Conservation (phyloP, 1,139 yeast species). For the Hansenula lynferdii region DNA sequence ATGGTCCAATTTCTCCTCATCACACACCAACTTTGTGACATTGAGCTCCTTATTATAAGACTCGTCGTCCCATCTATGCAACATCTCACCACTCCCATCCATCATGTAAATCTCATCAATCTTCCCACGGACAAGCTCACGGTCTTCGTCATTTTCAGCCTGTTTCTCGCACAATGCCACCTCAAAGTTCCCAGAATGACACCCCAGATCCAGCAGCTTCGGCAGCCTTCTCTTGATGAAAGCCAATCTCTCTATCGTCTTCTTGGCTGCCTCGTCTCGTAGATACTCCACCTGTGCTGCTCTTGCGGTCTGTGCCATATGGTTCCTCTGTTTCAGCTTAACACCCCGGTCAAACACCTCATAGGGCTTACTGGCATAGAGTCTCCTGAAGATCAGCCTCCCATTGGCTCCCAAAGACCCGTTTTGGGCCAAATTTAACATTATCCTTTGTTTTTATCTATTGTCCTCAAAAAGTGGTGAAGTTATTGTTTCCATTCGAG, state of each 20-base stretch:
- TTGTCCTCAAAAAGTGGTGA: not conserved
- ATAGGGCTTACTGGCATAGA: conserved; percentile 14
- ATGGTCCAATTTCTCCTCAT: conserved; percentile 58
- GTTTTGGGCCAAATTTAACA: not conserved
- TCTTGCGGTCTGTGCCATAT: conserved; percentile 42
- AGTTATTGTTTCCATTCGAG: not conserved
- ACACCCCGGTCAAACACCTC: conserved; percentile 65
- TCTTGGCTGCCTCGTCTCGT: conserved; percentile 66
- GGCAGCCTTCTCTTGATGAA: conserved; percentile 65
- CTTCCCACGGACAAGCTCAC: conserved; percentile 43
- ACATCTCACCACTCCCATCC: conserved; percentile 53
- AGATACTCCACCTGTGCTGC: conserved; percentile 69
- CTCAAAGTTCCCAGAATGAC: conserved; percentile 62
- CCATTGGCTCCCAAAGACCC: not conserved
- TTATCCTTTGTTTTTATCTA: not conserved
- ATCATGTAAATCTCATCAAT: conserved; percentile 60
- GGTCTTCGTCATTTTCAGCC: conserved; percentile 40
- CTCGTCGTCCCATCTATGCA: conserved; percentile 35
- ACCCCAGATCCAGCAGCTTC: conserved; percentile 65
- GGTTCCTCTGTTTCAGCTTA: conserved; percentile 54
- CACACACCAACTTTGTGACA: conserved; percentile 48
- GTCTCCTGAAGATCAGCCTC: not conserved
- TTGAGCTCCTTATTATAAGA: conserved; percentile 39
- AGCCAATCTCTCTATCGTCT: conserved; percentile 72
- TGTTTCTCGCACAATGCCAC: conserved; percentile 28